Percentiles rank a stretch among this genome's conserved stretches.
Conservation (phyloP, 2,329 filamentous ascomycete genomes). For the Chaetomium sp. region DNA sequence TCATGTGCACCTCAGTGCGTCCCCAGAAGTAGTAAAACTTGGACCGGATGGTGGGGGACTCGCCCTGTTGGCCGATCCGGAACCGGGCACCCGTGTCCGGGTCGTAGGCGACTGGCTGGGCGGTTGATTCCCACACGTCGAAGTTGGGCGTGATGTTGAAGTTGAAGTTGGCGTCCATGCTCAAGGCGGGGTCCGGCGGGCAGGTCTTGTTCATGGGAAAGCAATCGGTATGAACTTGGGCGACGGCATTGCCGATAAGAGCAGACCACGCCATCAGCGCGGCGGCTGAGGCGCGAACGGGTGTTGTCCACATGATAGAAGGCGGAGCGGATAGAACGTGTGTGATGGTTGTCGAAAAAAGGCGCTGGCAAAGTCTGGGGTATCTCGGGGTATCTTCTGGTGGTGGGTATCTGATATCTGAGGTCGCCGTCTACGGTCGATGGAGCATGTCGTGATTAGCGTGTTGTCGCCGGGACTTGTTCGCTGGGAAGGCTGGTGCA, state of each 20-base stretch:
- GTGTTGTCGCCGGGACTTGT: slow-evolving; percentile 13
- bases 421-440: slow-evolving; percentile 2
- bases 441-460: slow-evolving; percentile 9
- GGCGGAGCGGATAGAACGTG: background rate
- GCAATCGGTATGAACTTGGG: slow-evolving; percentile 69
- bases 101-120: slow-evolving; percentile 57
- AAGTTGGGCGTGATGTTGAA: slow-evolving; percentile 57
- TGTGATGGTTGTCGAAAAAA: background rate
- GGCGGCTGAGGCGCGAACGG: slow-evolving; percentile 28
- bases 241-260: slow-evolving; percentile 43
- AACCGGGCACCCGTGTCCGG: slow-evolving; percentile 61
- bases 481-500: slow-evolving; percentile 1
- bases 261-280: slow-evolving; percentile 35
- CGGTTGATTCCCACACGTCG: slow-evolving; percentile 63
- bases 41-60: slow-evolving; percentile 72
- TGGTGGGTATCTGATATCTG: background rate
- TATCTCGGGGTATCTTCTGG: too few relatives aligned
- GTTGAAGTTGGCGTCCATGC: slow-evolving; percentile 53
- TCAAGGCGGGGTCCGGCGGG: slow-evolving; percentile 64
- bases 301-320: slow-evolving; percentile 24
- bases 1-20: slow-evolving; percentile 69
- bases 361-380: too few relatives aligned
- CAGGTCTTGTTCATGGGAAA: slow-evolving; percentile 62
- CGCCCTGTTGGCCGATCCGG: slow-evolving; percentile 60
- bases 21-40: slow-evolving; percentile 86